Evolutionary conservation across 2,329 filamentous ascomycete genomes (phyloP).

Genomic region (Geosmithia flava): DNA sequence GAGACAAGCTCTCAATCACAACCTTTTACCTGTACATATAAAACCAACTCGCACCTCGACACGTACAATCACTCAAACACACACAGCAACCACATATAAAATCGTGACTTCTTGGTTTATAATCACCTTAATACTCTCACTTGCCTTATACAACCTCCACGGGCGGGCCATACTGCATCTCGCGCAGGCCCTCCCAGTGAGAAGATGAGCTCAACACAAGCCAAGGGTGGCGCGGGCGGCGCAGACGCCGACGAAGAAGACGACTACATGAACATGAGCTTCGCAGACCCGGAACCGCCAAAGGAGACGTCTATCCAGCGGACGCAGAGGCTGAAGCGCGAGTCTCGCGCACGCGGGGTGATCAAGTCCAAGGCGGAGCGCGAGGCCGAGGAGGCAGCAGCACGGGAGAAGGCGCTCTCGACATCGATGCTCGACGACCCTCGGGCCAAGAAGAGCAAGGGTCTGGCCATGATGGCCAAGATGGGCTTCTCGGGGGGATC

Average conservation of each 20-base stretch:
- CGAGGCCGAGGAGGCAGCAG: conserved; percentile 58
- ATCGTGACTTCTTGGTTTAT: no score
- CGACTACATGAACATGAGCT: conserved; percentile 96
- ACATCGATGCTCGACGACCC: conserved; percentile 55
- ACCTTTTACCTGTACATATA: no score
- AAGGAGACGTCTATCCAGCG: conserved; percentile 41
- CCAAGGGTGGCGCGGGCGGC: conserved; percentile 1
- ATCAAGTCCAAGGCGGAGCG: conserved; percentile 75
- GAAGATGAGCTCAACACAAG: neutral
- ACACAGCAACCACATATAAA: no score
- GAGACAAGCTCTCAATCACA: no score
- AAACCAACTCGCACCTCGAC: no score
- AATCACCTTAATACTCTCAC: no score
- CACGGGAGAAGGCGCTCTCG: conserved; percentile 64
- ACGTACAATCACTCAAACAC: no score
- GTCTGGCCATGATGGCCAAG: conserved; percentile 91
- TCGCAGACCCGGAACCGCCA: conserved; percentile 52
- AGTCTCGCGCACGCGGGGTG: conserved; percentile 55
- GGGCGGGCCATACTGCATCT: no score
- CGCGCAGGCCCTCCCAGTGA: neutral
- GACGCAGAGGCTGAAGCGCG: conserved; percentile 38
- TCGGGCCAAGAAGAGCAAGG: conserved; percentile 59
- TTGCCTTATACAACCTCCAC: no score
- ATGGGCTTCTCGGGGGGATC: conserved; percentile 79
- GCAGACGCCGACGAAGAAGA: conserved; percentile 55